Evolutionary conservation across 2,329 filamentous ascomycete genomes (phyloP), one percentile per base, ranked within the genome.

Genomic region (Cladophialophora bantiana): DNA sequence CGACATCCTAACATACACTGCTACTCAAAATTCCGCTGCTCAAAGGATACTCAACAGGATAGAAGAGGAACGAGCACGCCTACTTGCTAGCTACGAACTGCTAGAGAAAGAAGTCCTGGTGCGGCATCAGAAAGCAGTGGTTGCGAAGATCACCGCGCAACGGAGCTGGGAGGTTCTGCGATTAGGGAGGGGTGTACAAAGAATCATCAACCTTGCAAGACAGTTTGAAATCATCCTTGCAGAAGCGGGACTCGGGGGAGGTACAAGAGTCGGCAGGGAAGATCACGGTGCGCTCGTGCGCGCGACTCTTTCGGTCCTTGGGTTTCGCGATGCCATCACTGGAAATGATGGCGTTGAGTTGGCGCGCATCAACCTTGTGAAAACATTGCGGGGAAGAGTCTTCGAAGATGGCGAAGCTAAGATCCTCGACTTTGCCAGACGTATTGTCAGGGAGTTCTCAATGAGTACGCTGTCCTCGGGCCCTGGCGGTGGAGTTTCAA

Each of bases 191-290:
- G 87, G 90, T 0, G 91, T 96, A 12, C 89, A 88, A 52, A 84
- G 94, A 59, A 94, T 91, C 75, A 83, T 98, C 50, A 90, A 91
- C 74, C 82, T 98, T 2, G 93, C 92, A 0, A 84, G 94, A 53
- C 93, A 96, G 80, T 85, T 99, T 10, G 93, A 98, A 76, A 86
- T 91, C n/a, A 91, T 96, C 77, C 86, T 96, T 75, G 82, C 86
- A 0, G 93, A 96, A 77, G 82, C 92, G 4, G 84, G 83, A 1
- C 80, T 83, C 1, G 71, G 68, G 62, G 74, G 65, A 36, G 76
- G 74, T 35, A 73, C 67, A 1, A 48, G 68, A 13, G 68, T 78
- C 1, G 77, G 75, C 64, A 88, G 86, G 69, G 90, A 93, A 72
- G 92, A 95, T 71, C 89, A 94, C 73, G 84, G 88, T 52, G 90